Conservation (phyloP, 2,329 filamentous ascomycete species). For the Sordariomycetes sp. region DNA sequence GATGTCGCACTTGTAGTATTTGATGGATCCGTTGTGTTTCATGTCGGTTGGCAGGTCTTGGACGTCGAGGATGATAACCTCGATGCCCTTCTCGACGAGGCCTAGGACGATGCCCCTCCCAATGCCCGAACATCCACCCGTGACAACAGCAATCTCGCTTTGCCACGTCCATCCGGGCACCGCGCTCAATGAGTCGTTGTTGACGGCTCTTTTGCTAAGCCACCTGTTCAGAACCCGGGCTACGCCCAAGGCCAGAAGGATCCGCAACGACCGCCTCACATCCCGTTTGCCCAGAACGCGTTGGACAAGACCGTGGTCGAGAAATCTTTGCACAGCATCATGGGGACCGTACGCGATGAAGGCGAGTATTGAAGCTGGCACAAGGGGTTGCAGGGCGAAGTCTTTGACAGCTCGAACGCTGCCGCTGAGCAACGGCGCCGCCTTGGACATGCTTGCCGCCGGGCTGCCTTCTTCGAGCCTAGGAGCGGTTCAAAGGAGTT, state of each 20-base stretch:
- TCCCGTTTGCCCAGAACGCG: not conserved
- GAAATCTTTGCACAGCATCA: conserved; percentile 28
- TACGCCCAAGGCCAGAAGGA: conserved; percentile 6
- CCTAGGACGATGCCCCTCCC: conserved; percentile 51
- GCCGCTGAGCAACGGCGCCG: not conserved
- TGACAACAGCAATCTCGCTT: conserved; percentile 50
- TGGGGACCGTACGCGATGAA: conserved; percentile 17
- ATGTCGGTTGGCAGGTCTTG: conserved; percentile 5
- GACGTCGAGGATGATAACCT: conserved; percentile 61
- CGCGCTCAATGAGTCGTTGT: conserved; percentile 6
- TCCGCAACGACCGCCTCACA: conserved; percentile 1
- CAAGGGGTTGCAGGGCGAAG: conserved; percentile 2
- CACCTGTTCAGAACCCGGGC: conserved; percentile 7
- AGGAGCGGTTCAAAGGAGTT: too few relatives aligned
- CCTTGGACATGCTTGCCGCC: conserved; percentile 1
- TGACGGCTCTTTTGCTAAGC: conserved; percentile 7
- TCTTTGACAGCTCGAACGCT: not conserved
- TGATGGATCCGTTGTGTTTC: conserved; percentile 30
- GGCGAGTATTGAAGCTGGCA: conserved; percentile 8
- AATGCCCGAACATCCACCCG: conserved; percentile 63
- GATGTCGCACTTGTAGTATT: conserved; percentile 60
- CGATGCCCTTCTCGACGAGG: conserved; percentile 49
- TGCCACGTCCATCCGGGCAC: conserved; percentile 10
- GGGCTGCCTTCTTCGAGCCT: too few relatives aligned
- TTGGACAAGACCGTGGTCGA: not conserved